These are phyloP conservation scores for Pelargonium myrrhifolium DNA, from an alignment of 441 rosid species.

Conservation along the genomic window DNA sequence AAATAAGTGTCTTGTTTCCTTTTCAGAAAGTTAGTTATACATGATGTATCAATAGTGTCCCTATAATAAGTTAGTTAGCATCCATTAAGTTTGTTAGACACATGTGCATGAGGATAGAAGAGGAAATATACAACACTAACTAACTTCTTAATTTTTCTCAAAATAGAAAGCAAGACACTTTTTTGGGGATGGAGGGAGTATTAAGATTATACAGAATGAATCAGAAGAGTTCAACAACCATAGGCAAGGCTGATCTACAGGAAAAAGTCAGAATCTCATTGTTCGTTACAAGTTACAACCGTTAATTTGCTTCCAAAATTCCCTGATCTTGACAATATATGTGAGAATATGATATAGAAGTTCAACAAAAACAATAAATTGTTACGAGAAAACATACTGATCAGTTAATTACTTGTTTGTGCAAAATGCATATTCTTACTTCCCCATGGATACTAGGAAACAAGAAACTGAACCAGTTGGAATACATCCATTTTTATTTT, in stretches of 20 bases:
- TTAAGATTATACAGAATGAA: no score
- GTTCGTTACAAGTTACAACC: neutral
- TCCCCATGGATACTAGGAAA: neutral
- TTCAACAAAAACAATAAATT: neutral
- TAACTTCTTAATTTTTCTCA: no score
- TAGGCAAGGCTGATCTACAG: neutral
- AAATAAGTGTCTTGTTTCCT: no score
- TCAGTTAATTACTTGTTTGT: neutral
- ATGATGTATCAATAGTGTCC: no score
- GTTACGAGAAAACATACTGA: neutral
- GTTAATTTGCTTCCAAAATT: neutral
- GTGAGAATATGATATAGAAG: neutral
- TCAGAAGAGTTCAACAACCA: neutral
- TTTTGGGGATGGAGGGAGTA: no score
- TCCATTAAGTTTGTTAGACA: no score
- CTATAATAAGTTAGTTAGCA: no score
- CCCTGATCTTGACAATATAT: neutral
- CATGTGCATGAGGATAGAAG: no score
- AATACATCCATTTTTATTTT: neutral
- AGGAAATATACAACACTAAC: no score
- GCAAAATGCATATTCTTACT: conserved; percentile 1
- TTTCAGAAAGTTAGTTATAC: no score
- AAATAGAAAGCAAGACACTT: no score
- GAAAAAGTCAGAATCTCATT: neutral
- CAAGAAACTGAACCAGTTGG: neutral